Base-by-base conservation (phyloP, 2,329 filamentous ascomycete species). In the Curvularia lunata region DNA sequence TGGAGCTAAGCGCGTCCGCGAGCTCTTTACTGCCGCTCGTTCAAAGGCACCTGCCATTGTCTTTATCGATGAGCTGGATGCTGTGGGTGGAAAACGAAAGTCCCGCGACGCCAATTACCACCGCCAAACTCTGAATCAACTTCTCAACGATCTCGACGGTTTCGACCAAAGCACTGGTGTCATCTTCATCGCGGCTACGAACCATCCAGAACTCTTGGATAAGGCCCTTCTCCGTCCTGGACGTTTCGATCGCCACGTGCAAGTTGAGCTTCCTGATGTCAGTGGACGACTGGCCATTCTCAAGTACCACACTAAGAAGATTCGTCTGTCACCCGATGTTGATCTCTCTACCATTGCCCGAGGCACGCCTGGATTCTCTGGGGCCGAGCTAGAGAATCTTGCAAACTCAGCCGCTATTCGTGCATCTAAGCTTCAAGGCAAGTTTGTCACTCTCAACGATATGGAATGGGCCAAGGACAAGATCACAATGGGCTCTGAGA, bases 381-480 rank as follows among this genome's bases (percentile, higher is more conserved):
- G 95, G 66, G 95, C 95, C 19, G 95, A 99, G 69, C 84, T 99
- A 12, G 95, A 98, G 79, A 99, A 97, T 75, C 87, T 99, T 68
- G 90, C 97, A 73, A 99, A 99, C 78, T 91, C 97, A 75, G 95
- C 95, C 30, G 95, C 95, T 21, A 89, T 99, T 42, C 91, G 90
- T 71, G 95, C 95, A n/a, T 96, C 92, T 71, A 92, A 95, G 75
- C 85, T 91, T 66, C 95, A 93, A 79, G 85, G 90, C 38, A 83
- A 82, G 58, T 85, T 88, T 45, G 91, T 99, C 52, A 85, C 85
- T 12, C 89, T 92, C 77, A 79, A 84, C 32, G 92, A 98, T 72
- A 88, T 98, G 63, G 93, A 97, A 68, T 99, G 94, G 93, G 95
- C 95, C 56, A 98, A 96, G 79, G 95, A 99, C 81, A 95, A 95